Percentiles rank a stretch among this genome's conserved stretches.
These are phyloP conservation scores for Quercus bicolor DNA, from an alignment of 306 rosid species.

Conservation along the genomic window DNA sequence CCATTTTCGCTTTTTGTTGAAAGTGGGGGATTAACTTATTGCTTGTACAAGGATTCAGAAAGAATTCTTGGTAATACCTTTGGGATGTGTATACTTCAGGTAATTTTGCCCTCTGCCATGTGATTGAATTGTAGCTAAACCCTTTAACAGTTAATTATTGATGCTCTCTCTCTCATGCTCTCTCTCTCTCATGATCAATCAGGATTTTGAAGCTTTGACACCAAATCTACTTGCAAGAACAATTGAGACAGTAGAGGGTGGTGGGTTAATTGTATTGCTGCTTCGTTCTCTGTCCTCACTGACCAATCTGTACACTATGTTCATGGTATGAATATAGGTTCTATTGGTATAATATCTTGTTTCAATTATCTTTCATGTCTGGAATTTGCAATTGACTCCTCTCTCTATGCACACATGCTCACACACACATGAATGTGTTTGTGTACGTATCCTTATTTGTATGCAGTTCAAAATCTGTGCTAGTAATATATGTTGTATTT, in stretches of 20 bases:
- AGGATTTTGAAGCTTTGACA: conserved; percentile 96
- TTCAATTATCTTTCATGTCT: background rate
- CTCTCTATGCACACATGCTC: no score
- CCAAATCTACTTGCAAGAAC: conserved; percentile 95
- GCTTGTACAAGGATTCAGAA: conserved; percentile 80
- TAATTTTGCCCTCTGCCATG: conserved; percentile 11
- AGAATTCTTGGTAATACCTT: conserved; percentile 86
- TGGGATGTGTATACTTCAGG: conserved; percentile 98
- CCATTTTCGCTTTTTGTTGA: conserved; percentile 72
- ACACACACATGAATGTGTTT: no score
- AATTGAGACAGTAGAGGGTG: conserved; percentile 97
- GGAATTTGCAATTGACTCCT: background rate
- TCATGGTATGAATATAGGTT: conserved; percentile 62
- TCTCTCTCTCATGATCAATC: conserved; percentile 1
- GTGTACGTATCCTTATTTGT: no score
- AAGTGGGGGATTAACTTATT: conserved; percentile 68
- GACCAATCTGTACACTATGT: conserved; percentile 94
- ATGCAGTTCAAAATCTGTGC: background rate
- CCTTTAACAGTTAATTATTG: conserved; percentile 3
- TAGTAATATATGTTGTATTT: background rate
- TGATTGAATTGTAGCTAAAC: background rate
- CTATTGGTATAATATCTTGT: conserved; percentile 8
- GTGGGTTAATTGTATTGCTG: conserved; percentile 78
- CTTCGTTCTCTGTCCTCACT: conserved; percentile 76
- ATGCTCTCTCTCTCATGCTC: background rate